phyloP scores from a whole-genome alignment of 768 basidiomycete genomes.

The Xerocomellus dryophilus region DNA sequence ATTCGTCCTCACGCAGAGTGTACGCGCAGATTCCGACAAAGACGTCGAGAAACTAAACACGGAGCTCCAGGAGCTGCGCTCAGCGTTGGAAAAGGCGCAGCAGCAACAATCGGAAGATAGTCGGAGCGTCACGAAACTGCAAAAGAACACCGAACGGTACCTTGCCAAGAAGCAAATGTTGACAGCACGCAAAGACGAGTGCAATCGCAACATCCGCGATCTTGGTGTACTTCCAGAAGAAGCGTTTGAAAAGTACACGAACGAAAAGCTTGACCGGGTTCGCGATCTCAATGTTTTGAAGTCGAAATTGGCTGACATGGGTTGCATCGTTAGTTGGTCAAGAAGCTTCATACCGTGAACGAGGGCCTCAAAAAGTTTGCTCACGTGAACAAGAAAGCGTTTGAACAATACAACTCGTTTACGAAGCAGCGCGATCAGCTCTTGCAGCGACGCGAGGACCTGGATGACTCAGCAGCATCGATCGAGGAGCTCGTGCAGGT shows the following conservation, averaged over 20 bases:
- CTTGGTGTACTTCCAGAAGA: conserved; percentile 96
- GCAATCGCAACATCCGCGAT: conserved; percentile 92
- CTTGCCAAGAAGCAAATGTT: conserved; percentile 90
- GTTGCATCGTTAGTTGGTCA: conserved; percentile 64
- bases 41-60: conserved; percentile 59
- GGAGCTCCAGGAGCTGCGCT: conserved; percentile 65
- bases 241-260: conserved; percentile 92
- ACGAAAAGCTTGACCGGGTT: conserved; percentile 84
- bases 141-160: conserved; percentile 94
- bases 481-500: conserved; percentile 93
- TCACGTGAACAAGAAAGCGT: conserved; percentile 99
- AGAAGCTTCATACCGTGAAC: conserved; percentile 88
- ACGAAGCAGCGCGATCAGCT: conserved; percentile 96
- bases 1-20: background rate
- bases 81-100: conserved; percentile 70
- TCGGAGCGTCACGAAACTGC: conserved; percentile 82
- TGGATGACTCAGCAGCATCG: conserved; percentile 84
- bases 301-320: background rate
- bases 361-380: conserved; percentile 94
- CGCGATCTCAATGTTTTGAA: conserved; percentile 23
- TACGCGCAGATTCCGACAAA: conserved; percentile 59
- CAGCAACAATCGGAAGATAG: conserved; percentile 83
- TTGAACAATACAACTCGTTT: conserved; percentile 97
- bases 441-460: conserved; percentile 79
- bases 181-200: conserved; percentile 82